phyloP scores from a whole-genome alignment of 345 rosid species.

The Limnanthes douglasii region DNA sequence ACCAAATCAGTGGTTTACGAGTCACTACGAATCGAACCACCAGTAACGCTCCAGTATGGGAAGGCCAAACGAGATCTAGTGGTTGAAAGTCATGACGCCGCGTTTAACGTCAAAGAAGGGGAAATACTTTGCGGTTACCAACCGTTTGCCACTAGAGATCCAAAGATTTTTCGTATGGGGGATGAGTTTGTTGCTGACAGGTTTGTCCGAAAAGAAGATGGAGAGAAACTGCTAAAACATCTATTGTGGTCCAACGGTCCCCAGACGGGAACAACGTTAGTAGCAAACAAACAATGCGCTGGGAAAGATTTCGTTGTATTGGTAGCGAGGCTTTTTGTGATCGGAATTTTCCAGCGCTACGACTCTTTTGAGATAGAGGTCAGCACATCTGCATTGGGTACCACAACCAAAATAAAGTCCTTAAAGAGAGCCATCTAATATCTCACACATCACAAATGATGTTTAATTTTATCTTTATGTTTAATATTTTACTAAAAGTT shows the following conservation, averaged over 20 bases:
- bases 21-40: conserved; percentile 56
- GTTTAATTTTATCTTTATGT: too few species aligned
- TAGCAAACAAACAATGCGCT: conserved; percentile 66
- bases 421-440: conserved; percentile 51
- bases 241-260: conserved; percentile 97
- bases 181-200: conserved; percentile 57
- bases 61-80: conserved; percentile 71
- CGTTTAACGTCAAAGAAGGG: conserved; percentile 47
- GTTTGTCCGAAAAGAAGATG: conserved; percentile 55
- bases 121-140: conserved; percentile 83
- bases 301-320: conserved; percentile 84
- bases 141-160: conserved; percentile 51
- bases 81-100: conserved; percentile 52
- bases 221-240: conserved; percentile 45
- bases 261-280: conserved; percentile 46
- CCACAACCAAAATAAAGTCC: conserved; percentile 39
- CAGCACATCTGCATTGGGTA: conserved; percentile 35
- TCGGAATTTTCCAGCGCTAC: conserved; percentile 67
- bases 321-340: conserved; percentile 48
- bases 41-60: conserved; percentile 52
- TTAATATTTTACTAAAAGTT: too few species aligned
- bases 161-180: conserved; percentile 46
- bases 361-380: conserved; percentile 64
- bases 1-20: conserved; percentile 74
- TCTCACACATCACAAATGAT: too few species aligned